Base-by-base conservation (phyloP, 495 filamentous ascomycete species). In the Hypoxylon rickii region DNA sequence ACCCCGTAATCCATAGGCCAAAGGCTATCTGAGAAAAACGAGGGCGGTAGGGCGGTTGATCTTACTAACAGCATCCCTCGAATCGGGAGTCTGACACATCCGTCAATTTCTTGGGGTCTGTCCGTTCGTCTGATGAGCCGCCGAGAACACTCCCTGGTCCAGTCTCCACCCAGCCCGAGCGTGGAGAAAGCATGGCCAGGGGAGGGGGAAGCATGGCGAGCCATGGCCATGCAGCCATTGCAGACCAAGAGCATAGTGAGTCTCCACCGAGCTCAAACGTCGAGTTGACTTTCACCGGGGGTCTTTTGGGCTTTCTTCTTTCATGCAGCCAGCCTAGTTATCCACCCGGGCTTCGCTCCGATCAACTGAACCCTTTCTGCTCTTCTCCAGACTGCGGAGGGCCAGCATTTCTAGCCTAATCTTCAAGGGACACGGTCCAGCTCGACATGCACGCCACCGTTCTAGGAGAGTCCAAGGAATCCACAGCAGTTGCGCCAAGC, bases 261-360 rank as follows among this genome's bases (percentile, higher is more conserved):
- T 57, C 47, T 47, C 59, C 59, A 63, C 59, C 39, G 29, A 40
- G 59, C 53, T 63, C 59, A 57, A 57, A 63, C 59, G 45, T 34
- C 44, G 47, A 62, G 4, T 56, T 62, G 40, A 50, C 43, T 42
- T 20, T 53, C 44, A 29, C 59, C 24, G 44, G 39, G 59, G 59
- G 47, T 44, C 43, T 51, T 32, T 44, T 41, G 18, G 24, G 38
- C 48, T 54, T 63, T 19, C 53, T 19, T 57, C 53, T 63, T 63
- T 57, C 59, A 63, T 63, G 59, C 53, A 50, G 39, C 13, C 15
- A 29, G 24, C 10, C 24, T 29, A 29, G 24, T 4, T 29, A 46
- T 22, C 44, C 59, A 45, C 53, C n/a, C n/a, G 20, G 17, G 31
- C 42, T 31, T 38, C 31, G 40, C 13, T 44, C 21, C 18, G 31